Evolutionary conservation across 352 stramenopile genomes (phyloP), one percentile per base, ranked within the genome.

Genomic region (Phytopythium montanum): DNA sequence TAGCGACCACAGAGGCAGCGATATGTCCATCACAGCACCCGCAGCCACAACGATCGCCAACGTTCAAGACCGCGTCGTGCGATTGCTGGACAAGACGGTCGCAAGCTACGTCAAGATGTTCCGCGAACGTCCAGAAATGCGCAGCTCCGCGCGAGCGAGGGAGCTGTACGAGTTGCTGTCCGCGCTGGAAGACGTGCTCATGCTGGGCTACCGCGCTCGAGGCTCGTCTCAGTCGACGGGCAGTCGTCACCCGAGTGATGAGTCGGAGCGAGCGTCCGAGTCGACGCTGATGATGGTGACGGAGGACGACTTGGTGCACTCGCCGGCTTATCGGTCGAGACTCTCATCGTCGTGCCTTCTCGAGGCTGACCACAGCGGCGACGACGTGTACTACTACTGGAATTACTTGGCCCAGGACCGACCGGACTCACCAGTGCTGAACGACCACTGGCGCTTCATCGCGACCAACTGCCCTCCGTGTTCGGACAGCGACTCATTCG

Each of bases 81-180:
- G 72, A 21, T 57, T 82, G 38, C 54, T 93, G 57, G 81, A 87
- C 52, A 90, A 85, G 41, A 70, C 75, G 10, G 72, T 88, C 14
- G 59, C 56, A 3, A 79, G 65, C 52, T 93, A 88, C 56, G 64
- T 75, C 5, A 81, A 79, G 34, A 76, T 90, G 76, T 76, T 80
- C 29, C 52, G 77, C 5, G 78, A 90, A 5, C 74, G 72, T 18
- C 67, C 67, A 4, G 81, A 90, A 60, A 88, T 91, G 79, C 74
- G 72, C 25, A 87, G 56, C 28, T 93, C 84, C 29, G 70, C 74
- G 25, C 68, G 81, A 7, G 88, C 81, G 0, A 65, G 76, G 25
- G 84, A 93, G 56, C 61, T 91, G 7, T 89, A 85, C 56, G 81
- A 87, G 64, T 64, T 93, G 31, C 50, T 93, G 10, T 81, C 72